These are phyloP conservation scores for Mucor mucedo DNA, from an alignment of 371 early-diverging fungal genomes.

Conservation along the genomic window DNA sequence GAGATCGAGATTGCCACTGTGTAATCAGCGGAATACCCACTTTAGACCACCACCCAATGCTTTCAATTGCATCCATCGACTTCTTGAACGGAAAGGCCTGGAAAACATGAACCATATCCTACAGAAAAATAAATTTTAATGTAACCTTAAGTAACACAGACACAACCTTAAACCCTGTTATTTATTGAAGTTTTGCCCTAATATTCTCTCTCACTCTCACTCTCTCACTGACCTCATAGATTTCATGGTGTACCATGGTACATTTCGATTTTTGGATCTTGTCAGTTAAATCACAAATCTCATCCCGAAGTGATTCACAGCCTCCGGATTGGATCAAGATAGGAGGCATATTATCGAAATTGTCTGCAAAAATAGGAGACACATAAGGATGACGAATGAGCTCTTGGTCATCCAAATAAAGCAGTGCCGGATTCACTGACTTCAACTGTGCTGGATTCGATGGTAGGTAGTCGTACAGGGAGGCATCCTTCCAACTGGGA, in stretches of 20 bases:
- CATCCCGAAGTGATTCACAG: slow-evolving; percentile 65
- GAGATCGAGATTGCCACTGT: slow-evolving; percentile 22
- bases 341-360: slow-evolving; percentile 56
- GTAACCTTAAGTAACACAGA: background rate
- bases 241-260: slow-evolving; percentile 42
- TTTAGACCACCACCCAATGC: slow-evolving; percentile 46
- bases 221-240: slow-evolving; percentile 35
- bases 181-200: too few species aligned
- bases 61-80: slow-evolving; percentile 51
- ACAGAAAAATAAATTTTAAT: slow-evolving; percentile 4
- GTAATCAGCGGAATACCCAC: slow-evolving; percentile 35
- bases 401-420: slow-evolving; percentile 37
- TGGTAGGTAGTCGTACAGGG: slow-evolving; percentile 40
- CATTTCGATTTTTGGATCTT: slow-evolving; percentile 35
- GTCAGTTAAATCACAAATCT: slow-evolving; percentile 39
- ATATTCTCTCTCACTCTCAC: background rate
- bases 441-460: slow-evolving; percentile 26
- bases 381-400: slow-evolving; percentile 47
- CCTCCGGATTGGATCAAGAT: slow-evolving; percentile 65
- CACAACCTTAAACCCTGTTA: too few species aligned
- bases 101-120: slow-evolving; percentile 65
- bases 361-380: slow-evolving; percentile 47
- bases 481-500: slow-evolving; percentile 38
- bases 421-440: slow-evolving; percentile 34
- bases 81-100: slow-evolving; percentile 59